Base-by-base conservation (phyloP, 2,329 filamentous ascomycete genomes). In the Fusarium subglutinans region DNA sequence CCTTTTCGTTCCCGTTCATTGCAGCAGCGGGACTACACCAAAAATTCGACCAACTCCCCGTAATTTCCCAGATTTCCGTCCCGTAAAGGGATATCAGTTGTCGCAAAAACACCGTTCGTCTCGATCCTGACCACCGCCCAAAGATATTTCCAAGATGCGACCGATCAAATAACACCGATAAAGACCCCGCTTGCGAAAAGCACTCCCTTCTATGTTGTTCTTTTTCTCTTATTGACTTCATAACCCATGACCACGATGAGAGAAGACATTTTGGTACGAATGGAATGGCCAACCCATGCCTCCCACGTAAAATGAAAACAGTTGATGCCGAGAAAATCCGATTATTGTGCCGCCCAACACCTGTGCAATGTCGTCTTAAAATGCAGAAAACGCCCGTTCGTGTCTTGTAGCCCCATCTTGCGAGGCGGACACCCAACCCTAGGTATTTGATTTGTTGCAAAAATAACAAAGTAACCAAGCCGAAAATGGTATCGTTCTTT, bases 401-500 rank as follows among this genome's bases (percentile, higher is more conserved):
- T 85, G 82, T 82, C 83, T 79, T 81, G 81, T 81, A 82, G 73
- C 79, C 80, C 77, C 76, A 79, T 77, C 81, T 79, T 77, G 71
- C 67, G 78, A 82, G 80, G 79, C 76, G 70, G 76, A 77, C 78
- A 79, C 78, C 70, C 60, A 69, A 77, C 61, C 66, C 72, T 70
- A 72, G 70, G 74, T 78, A 79, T 78, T 79, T 76, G 70, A 76
- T 73, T 76, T 76, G 71, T 74, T 70, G 75, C 76, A 76, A 74
- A 74, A 78, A 68, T 66, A 80, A 75, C 76, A 75, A 75, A 75
- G 63, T 69, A 70, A 76, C 72, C 76, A 79, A 82, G 81, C 82
- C 79, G 70, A 81, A 84, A 81, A 77, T 85, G 84, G 83, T 85
- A 85, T 86, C 84, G 81, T 85, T 83, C 83, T 83, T 84, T 82